Conservation (phyloP, 371 early-diverging fungal genomes). For the Thermomucor indicae-seudaticae region DNA sequence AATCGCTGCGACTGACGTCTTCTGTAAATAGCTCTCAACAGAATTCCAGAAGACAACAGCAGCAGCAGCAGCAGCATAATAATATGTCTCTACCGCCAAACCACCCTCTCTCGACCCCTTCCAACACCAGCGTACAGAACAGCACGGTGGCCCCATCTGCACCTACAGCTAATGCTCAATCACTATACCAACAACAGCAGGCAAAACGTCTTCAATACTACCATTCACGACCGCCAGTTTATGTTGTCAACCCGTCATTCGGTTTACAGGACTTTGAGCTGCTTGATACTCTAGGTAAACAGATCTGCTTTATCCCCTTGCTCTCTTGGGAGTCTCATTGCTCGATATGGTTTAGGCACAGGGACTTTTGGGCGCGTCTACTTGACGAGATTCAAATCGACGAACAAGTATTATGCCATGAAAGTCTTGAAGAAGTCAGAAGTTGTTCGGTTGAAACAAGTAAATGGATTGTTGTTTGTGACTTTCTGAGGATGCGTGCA, state of each 20-base stretch:
- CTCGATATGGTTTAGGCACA: slow-evolving; percentile 64
- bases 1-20: too few relatives aligned
- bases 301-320: background rate
- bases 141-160: background rate
- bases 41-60: background rate
- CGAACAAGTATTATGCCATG: slow-evolving; percentile 87
- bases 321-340: background rate
- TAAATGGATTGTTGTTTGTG: background rate
- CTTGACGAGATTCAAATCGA: slow-evolving; percentile 62
- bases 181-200: slow-evolving; percentile 25
- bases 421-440: slow-evolving; percentile 92
- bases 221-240: slow-evolving; percentile 34
- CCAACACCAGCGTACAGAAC: background rate
- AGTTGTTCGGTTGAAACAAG: slow-evolving; percentile 89
- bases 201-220: slow-evolving; percentile 31
- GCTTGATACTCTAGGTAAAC: slow-evolving; percentile 36
- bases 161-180: background rate
- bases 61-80: background rate
- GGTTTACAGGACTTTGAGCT: slow-evolving; percentile 39
- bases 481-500: background rate
- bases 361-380: slow-evolving; percentile 95
- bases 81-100: background rate
- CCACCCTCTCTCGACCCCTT: background rate
- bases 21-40: too few relatives aligned
- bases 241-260: slow-evolving; percentile 39